A percentile compares a stretch with the other conserved stretches of the same genome.
Evolutionary conservation across 2,329 filamentous ascomycete species (phyloP).

Genomic region (Ustilaginoidea virens): DNA sequence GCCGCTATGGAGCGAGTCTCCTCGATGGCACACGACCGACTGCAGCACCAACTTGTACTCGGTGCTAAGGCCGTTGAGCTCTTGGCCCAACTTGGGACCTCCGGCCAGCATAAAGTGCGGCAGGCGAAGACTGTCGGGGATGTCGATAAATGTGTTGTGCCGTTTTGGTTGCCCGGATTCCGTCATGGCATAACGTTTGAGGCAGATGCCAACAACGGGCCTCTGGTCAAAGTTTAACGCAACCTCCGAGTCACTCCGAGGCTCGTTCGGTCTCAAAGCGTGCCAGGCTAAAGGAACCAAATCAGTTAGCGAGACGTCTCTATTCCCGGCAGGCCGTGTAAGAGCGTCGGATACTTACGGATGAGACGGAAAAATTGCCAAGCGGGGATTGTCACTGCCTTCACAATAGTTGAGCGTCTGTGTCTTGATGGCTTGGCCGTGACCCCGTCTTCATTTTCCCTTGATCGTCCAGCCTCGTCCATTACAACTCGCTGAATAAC

Average conservation of each 20-base stretch:
- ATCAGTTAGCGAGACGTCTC: not conserved
- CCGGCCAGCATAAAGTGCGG: conserved; percentile 78
- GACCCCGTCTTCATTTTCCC: conserved; percentile 24
- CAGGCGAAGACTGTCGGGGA: conserved; percentile 64
- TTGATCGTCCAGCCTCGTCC: conserved; percentile 31
- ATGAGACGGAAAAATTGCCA: conserved; percentile 96
- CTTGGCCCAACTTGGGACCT: conserved; percentile 46
- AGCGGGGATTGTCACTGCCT: conserved; percentile 86
- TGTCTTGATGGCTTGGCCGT: conserved; percentile 26
- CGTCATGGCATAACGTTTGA: conserved; percentile 72
- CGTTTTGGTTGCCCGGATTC: conserved; percentile 52
- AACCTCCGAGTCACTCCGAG: conserved; percentile 58
- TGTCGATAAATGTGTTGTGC: conserved; percentile 76
- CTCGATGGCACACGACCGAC: conserved; percentile 83
- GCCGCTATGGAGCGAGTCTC: conserved; percentile 69
- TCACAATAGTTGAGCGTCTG: conserved; percentile 38
- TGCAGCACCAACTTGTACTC: conserved; percentile 90
- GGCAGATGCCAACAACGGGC: conserved; percentile 79
- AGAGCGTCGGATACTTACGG: conserved; percentile 38
- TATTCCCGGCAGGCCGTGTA: not conserved
- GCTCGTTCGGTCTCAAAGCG: conserved; percentile 39
- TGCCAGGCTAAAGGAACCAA: conserved; percentile 55
- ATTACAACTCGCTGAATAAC: conserved; percentile 46
- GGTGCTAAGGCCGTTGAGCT: conserved; percentile 51
- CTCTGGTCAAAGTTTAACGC: conserved; percentile 75